Conservation (phyloP, 2,329 filamentous ascomycete genomes). For the Fusarium piperis region DNA sequence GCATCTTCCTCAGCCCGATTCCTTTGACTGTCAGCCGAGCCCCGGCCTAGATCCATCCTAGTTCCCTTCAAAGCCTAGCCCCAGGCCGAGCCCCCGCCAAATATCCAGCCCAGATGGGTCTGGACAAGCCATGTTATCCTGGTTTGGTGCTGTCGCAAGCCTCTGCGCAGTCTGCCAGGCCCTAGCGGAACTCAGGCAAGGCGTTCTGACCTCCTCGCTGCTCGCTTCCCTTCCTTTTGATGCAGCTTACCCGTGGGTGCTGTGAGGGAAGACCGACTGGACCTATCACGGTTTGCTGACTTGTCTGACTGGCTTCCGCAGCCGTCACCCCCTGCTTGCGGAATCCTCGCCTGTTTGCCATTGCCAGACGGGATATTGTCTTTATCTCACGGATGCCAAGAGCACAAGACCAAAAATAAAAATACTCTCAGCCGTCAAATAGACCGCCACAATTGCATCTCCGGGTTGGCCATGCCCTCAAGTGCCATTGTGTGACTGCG, state of each 20-base stretch:
- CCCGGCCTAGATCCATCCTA: conserved; percentile 25
- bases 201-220: not conserved
- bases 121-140: conserved; percentile 26
- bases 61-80: conserved; percentile 27
- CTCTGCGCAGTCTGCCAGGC: not conserved
- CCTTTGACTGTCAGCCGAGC: conserved; percentile 30
- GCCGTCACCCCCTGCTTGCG: not conserved
- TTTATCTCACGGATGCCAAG: not conserved
- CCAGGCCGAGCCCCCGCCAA: conserved; percentile 33
- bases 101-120: conserved; percentile 33
- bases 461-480: conserved; percentile 2
- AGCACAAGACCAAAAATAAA: conserved; percentile 32
- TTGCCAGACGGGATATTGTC: not conserved
- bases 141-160: conserved; percentile 16
- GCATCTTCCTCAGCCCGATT: conserved; percentile 20
- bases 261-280: not conserved
- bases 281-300: conserved; percentile 10
- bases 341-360: not conserved
- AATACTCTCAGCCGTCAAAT: conserved; percentile 13
- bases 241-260: not conserved
- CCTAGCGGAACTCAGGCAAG: conserved; percentile 1
- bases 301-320: not conserved
- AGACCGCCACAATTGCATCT: conserved; percentile 12
- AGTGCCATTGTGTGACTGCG: conserved; percentile 26
- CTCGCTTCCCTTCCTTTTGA: not conserved